Evolutionary conservation across 768 basidiomycete genomes (phyloP), one percentile per base, ranked within the genome.

Genomic region (Russula griseocarnosa): DNA sequence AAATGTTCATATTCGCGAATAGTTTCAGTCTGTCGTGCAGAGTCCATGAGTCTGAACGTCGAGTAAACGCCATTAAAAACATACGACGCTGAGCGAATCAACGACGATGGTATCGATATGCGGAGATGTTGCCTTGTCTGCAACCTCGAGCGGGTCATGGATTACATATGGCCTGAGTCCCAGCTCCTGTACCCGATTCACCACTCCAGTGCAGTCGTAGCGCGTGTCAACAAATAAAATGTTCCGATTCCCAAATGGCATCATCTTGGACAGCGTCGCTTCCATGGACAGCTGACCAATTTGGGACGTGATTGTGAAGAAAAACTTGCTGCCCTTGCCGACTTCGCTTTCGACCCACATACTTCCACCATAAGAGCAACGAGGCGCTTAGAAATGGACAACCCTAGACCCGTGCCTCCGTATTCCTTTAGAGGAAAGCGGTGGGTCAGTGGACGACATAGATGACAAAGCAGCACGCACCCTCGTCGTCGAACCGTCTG

Each of bases 331-430:
- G 30, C 97, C 97, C 69, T 92, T 88, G 52, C 88, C 83, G 63
- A 96, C 91, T 74, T 95, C 94, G 66, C 88, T 90, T 76, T 97
- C 92, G 22, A 99, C 97, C 97, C 97, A 99, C 82, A 99, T 92
- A 71, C 96, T 92, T 51, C 97, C 97, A 69, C 92, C 97, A 99
- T 99, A 70, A 99, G 87, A 54, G 87, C 87, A n/a, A 98, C 96
- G 26, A 99, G 86, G 1, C 95, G 88, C 73, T 98, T 98, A 51
- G 96, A 98, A 71, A 99, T 98, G 10, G 95, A 98, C 49, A 98
- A 81, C 14, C 96, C 96, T 3, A 99, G 81, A 71, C 96, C 96
- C 0, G 95, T 98, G 47, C 96, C 96, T 67, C 96, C 95, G 69
- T 97, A 98, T 81, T 98, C 94, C 89, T 93, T 69, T 10, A 24